Conservation (phyloP, 345 rosid genomes). For the Acer yangbiense region DNA sequence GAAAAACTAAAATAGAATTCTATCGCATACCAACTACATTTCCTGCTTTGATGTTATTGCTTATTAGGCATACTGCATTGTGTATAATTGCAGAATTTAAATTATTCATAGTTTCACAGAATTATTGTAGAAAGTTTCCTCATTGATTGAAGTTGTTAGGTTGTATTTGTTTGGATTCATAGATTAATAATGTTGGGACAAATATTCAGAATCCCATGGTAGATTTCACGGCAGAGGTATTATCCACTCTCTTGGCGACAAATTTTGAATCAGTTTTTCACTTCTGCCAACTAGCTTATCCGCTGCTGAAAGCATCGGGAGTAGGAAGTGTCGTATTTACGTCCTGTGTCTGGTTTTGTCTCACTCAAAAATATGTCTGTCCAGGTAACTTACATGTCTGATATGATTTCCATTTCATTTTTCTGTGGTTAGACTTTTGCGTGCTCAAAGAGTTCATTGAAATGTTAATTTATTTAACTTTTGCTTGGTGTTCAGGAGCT, state of each 20-base stretch:
- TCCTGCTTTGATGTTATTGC: background rate
- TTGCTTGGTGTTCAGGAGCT: conserved; percentile 51
- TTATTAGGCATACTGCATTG: background rate
- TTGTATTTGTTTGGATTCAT: conserved; percentile 8
- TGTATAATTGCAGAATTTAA: background rate
- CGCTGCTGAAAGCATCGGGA: conserved; percentile 59
- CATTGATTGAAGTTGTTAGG: background rate
- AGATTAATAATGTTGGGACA: conserved; percentile 47
- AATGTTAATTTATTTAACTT: background rate
- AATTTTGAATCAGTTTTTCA: conserved; percentile 80
- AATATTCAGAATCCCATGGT: conserved; percentile 66
- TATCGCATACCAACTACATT: background rate
- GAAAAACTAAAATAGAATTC: background rate
- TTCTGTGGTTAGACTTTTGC: background rate
- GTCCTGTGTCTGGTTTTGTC: conserved; percentile 70
- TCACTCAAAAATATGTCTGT: conserved; percentile 74
- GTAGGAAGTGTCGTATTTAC: conserved; percentile 63
- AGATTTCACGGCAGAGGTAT: conserved; percentile 57
- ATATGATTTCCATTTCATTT: background rate
- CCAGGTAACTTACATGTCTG: conserved; percentile 35
- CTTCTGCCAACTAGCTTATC: conserved; percentile 72
- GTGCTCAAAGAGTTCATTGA: background rate
- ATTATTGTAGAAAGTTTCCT: background rate
- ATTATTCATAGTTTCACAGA: background rate
- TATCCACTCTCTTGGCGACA: conserved; percentile 58